Evolutionary conservation across 2,329 filamentous ascomycete species (phyloP).

Genomic region (Colletotrichum higginsianum): DNA sequence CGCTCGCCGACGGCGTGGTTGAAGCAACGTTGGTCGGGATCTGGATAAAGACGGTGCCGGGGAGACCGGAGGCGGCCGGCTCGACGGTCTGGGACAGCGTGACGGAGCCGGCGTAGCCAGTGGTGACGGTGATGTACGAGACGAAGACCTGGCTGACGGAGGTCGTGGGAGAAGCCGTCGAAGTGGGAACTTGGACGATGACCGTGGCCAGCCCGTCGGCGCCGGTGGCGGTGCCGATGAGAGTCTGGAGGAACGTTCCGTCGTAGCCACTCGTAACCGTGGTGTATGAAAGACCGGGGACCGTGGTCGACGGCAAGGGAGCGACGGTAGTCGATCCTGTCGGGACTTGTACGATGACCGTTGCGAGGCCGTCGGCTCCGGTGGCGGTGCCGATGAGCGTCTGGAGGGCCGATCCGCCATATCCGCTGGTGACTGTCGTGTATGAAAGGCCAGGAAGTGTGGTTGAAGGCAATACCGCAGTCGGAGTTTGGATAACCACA

Average conservation of each 20-base stretch:
- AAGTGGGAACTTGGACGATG: conserved; percentile 14
- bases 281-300: conserved; percentile 23
- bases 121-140: conserved; percentile 35
- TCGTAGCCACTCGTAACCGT: conserved; percentile 31
- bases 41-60: conserved; percentile 30
- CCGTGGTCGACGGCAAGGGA: background rate
- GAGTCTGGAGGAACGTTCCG: conserved; percentile 18
- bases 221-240: conserved; percentile 24
- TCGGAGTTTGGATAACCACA: conserved; percentile 9
- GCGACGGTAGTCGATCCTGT: conserved; percentile 1
- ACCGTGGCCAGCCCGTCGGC: conserved; percentile 30
- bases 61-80: conserved; percentile 33
- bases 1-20: background rate
- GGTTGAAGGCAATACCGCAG: background rate
- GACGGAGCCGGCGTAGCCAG: conserved; percentile 15
- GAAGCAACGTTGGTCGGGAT: conserved; percentile 20
- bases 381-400: conserved; percentile 9
- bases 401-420: conserved; percentile 18
- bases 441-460: background rate
- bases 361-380: conserved; percentile 20
- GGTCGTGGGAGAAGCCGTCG: background rate
- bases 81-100: conserved; percentile 23
- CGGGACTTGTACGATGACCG: conserved; percentile 23
- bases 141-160: conserved; percentile 26
- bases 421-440: background rate